Conservation (phyloP, 495 filamentous ascomycete genomes). For the Penicillium macrosclerotiorum region DNA sequence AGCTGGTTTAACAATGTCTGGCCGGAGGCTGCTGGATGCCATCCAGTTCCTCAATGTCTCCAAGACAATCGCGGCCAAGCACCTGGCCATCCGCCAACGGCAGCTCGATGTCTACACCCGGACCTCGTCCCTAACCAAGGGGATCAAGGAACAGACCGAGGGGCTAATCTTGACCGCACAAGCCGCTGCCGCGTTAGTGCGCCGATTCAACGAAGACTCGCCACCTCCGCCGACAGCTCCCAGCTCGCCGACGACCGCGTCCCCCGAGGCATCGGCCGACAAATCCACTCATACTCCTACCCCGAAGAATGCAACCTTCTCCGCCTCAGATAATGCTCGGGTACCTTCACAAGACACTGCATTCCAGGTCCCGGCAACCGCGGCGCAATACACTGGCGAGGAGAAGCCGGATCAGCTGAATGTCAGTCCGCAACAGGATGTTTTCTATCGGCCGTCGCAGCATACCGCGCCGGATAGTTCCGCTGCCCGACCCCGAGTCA, state of each 20-base stretch:
- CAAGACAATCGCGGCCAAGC: slow-evolving; percentile 72
- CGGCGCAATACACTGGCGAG: slow-evolving; percentile 24
- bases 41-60: slow-evolving; percentile 77
- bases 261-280: slow-evolving; percentile 17
- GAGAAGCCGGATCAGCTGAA: slow-evolving; percentile 22
- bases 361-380: slow-evolving; percentile 52
- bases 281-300: slow-evolving; percentile 1
- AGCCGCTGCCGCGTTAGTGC: slow-evolving; percentile 59
- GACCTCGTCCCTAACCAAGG: slow-evolving; percentile 72
- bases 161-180: slow-evolving; percentile 61
- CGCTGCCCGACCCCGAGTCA: slow-evolving; percentile 55
- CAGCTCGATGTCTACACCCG: slow-evolving; percentile 77
- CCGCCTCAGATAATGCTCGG: slow-evolving; percentile 34
- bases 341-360: slow-evolving; percentile 53
- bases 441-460: slow-evolving; percentile 53
- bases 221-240: slow-evolving; percentile 20
- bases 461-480: slow-evolving; percentile 48
- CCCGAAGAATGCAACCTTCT: slow-evolving; percentile 19
- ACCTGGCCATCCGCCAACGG: slow-evolving; percentile 69
- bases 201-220: slow-evolving; percentile 56
- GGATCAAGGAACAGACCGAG: slow-evolving; percentile 61
- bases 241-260: slow-evolving; percentile 15
- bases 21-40: slow-evolving; percentile 72
- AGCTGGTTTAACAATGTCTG: slow-evolving; percentile 52
- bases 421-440: slow-evolving; percentile 54